Percentiles rank a stretch among this genome's conserved stretches.
These are phyloP conservation scores for Amphibolis antarctica DNA, from an alignment of 106 monocot genomes.

Conservation along the genomic window DNA sequence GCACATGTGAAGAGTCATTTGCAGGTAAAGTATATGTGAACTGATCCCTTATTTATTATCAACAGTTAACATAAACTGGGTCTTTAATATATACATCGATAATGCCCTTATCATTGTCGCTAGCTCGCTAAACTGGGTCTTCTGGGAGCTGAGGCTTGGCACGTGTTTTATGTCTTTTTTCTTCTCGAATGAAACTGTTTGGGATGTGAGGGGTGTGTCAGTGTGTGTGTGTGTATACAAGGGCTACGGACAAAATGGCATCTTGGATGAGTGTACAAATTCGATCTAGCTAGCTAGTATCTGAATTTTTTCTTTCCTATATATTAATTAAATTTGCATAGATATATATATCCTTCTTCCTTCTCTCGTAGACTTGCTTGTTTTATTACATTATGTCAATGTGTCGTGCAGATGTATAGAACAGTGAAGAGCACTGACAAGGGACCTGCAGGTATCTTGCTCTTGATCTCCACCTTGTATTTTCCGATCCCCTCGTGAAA, in stretches of 20 bases:
- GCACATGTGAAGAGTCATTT: constrained; percentile 29
- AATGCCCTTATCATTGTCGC: too few species aligned
- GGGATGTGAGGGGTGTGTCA: not conserved
- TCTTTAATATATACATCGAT: too few species aligned
- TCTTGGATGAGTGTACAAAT: too few species aligned
- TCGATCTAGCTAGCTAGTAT: too few species aligned
- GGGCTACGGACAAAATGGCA: too few species aligned
- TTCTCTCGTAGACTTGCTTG: not conserved
- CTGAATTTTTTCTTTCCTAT: too few species aligned
- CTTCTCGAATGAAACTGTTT: not conserved
- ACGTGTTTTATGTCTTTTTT: too few species aligned
- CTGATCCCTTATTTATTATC: too few species aligned
- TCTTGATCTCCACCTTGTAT: not conserved
- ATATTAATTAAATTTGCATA: not conserved
- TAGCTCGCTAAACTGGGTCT: too few species aligned
- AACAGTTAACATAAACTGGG: too few species aligned
- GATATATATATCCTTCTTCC: not conserved
- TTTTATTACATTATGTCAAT: not conserved
- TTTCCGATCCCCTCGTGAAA: not conserved
- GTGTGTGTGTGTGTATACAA: too few species aligned
- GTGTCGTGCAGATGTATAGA: constrained; percentile 25
- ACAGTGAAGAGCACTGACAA: constrained; percentile 22
- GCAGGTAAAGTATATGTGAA: constrained; percentile 11
- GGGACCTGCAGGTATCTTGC: constrained; percentile 12
- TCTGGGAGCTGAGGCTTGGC: too few species aligned